phyloP scores from a whole-genome alignment of 108 stramenopile genomes.

The Cyclotella atomus region DNA sequence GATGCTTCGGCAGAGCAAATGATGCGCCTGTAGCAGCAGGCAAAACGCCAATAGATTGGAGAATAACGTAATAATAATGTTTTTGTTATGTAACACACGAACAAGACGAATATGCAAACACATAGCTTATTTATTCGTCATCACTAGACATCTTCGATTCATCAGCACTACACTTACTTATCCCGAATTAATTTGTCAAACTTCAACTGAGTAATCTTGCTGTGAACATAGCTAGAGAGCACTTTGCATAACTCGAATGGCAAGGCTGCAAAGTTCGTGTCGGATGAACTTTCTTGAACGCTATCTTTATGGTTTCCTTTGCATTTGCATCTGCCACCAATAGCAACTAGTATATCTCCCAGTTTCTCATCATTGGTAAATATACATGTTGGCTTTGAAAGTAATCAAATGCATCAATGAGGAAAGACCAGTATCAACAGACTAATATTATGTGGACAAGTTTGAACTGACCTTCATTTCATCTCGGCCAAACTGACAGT shows the following conservation, averaged over 20 bases:
- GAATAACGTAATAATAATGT: no score
- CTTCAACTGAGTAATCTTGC: slow-evolving; percentile 26
- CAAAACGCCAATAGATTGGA: no score
- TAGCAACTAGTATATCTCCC: slow-evolving; percentile 13
- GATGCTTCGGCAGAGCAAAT: no score
- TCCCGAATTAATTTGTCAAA: slow-evolving; percentile 13
- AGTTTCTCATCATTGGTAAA: slow-evolving; percentile 36
- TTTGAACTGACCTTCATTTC: slow-evolving; percentile 27
- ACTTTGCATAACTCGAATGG: slow-evolving; percentile 33
- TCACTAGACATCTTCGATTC: neutral
- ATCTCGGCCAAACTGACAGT: slow-evolving; percentile 41
- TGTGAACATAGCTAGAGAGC: slow-evolving; percentile 26
- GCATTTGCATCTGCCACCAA: slow-evolving; percentile 34
- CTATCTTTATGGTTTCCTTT: slow-evolving; percentile 24
- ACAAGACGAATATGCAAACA: no score
- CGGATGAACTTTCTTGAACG: slow-evolving; percentile 2
- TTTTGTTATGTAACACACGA: no score
- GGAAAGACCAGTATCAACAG: neutral
- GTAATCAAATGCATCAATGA: neutral
- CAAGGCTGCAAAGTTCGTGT: slow-evolving; percentile 35
- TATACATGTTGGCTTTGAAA: slow-evolving; percentile 26
- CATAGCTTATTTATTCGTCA: slow-evolving; percentile 8
- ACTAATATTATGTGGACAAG: neutral
- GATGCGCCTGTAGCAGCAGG: no score
- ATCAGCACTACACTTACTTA: neutral